Percentiles rank a stretch among this genome's conserved stretches.
Evolutionary conservation across 805 yeast species (phyloP).

Genomic region (Ogataea ramenticola): DNA sequence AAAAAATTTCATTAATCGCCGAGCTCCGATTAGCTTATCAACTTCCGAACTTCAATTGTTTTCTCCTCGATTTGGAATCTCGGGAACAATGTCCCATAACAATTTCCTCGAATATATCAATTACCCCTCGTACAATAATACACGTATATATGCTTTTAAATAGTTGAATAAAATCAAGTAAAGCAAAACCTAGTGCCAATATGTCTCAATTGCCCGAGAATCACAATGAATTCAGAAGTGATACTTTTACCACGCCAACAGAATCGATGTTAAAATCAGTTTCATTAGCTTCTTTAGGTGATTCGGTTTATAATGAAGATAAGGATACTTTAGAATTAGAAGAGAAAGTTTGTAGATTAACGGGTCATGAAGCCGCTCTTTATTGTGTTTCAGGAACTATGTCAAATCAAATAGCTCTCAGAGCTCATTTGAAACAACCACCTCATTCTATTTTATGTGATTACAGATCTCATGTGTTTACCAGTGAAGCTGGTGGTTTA

Average conservation of each 20-base stretch:
- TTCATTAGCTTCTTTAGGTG: constrained; percentile 59
- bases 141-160: too few species aligned
- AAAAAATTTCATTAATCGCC: too few species aligned
- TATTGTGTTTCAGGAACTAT: constrained; percentile 87
- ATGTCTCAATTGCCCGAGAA: constrained; percentile 3
- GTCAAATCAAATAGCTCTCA: constrained; percentile 79
- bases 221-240: constrained; percentile 58
- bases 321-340: constrained; percentile 60
- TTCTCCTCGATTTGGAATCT: too few species aligned
- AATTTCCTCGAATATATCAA: too few species aligned
- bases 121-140: too few species aligned
- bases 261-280: constrained; percentile 61
- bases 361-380: constrained; percentile 77
- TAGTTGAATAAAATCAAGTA: too few species aligned
- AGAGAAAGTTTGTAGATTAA: constrained; percentile 49
- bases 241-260: constrained; percentile 89
- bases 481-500: constrained; percentile 86
- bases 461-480: constrained; percentile 74
- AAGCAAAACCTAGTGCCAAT: too few species aligned
- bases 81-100: too few species aligned
- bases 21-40: too few species aligned
- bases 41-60: too few species aligned
- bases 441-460: constrained; percentile 86
- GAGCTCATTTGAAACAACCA: constrained; percentile 72
- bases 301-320: constrained; percentile 87